Base-by-base conservation (phyloP, 2,329 filamentous ascomycete genomes). In the Sporothrix protearum region DNA sequence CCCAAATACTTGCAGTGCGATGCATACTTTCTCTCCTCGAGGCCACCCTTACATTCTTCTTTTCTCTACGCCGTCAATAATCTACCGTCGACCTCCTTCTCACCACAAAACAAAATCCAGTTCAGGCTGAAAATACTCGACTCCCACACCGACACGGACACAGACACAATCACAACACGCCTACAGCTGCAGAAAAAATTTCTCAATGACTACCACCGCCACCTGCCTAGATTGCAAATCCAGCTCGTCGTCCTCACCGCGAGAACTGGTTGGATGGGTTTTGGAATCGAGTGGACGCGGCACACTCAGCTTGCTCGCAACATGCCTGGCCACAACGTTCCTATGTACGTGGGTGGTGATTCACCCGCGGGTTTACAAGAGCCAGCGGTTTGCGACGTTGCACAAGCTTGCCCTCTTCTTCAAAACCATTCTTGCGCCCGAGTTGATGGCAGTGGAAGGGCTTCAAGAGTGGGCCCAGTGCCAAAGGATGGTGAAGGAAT, bases 291-390 rank as follows among this genome's bases (percentile, higher is more conserved):
- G 25, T 25, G 63, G 63, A 49, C 63, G 63, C 42, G 63, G 63
- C 63, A 66, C 63, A n/a, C 42, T 66, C 10, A 66, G 63, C 63
- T 19, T 49, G 25, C 33, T 66, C 42, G 33, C 63, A 33, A 66
- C 63, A 49, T 66, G 63, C 16, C 63, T 66, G 14, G 22, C 16
- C 42, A 66, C 63, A 2, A 66, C 63, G 25, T 66, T 66, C 14
- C 14, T 66, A 9, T 66, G 63, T 12, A 66, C 63, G 63, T 66
- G 63, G 63, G 63, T 66, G 42, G 63, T 66, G 25, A 66, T 49
- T 30, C 63, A 66, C 7, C 63, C 63, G 6, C 63, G 63, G 42
- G 63, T 66, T 9, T 66, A 66, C 25, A 66, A 66, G 25, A 49
- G 42, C 14, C 63, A 49, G 16, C 63, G 42, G 3, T 45, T 66